phyloP scores from a whole-genome alignment of 2,329 filamentous ascomycete genomes.

The Fusarium pseudocircinatum region DNA sequence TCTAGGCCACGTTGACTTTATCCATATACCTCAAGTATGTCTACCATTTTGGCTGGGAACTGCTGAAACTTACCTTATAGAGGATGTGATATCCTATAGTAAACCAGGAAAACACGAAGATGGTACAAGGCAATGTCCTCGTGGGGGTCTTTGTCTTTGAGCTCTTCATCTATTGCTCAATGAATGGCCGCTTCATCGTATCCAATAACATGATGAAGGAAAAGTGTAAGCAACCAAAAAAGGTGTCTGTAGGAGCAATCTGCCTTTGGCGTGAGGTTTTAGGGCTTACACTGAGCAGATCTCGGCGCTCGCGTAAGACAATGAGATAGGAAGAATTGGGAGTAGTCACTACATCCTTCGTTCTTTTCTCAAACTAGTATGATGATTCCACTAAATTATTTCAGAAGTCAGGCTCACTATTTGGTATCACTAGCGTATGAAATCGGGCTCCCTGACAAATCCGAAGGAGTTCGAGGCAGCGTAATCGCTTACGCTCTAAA shows the following conservation, averaged over 20 bases:
- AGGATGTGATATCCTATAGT: not conserved
- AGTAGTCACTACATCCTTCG: not conserved
- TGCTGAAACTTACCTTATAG: rapidly evolving
- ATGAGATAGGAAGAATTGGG: not conserved
- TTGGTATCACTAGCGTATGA: too few species aligned
- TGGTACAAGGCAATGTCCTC: not conserved
- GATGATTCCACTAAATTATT: too few species aligned
- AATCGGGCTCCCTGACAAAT: not conserved
- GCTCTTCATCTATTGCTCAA: not conserved
- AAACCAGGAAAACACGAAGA: not conserved
- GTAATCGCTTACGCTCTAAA: not conserved
- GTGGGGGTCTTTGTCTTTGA: too few species aligned
- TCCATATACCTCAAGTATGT: not conserved
- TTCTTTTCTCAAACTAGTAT: not conserved
- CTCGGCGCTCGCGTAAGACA: not conserved
- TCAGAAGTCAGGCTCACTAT: not conserved
- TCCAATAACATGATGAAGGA: too few species aligned
- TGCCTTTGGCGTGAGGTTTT: not conserved
- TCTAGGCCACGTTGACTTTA: not conserved
- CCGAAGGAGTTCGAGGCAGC: not conserved
- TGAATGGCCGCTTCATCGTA: not conserved
- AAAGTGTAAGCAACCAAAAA: not conserved
- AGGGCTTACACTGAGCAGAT: not conserved
- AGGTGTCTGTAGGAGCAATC: too few species aligned
- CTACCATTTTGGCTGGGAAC: rapidly evolving